These are phyloP conservation scores for Phytopythium delawarense DNA, from an alignment of 352 stramenopile genomes.

Conservation along the genomic window DNA sequence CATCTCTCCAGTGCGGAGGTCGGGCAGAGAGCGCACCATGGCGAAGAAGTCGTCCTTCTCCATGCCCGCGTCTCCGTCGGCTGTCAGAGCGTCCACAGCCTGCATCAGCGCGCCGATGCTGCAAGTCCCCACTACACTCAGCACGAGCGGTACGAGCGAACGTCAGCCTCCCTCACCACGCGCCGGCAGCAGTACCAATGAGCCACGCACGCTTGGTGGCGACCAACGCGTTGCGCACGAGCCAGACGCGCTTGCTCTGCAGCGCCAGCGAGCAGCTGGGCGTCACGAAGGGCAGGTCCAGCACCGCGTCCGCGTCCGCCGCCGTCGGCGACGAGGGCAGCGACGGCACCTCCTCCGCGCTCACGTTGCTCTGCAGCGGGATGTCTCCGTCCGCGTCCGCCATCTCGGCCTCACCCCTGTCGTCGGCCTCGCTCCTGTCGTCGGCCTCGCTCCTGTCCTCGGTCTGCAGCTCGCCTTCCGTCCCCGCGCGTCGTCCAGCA, in stretches of 20 bases:
- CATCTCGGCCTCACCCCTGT: background rate
- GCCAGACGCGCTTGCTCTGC: conserved; percentile 64
- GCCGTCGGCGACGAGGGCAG: conserved; percentile 55
- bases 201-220: conserved; percentile 38
- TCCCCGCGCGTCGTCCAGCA: background rate
- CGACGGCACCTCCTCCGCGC: conserved; percentile 33
- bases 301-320: conserved; percentile 32
- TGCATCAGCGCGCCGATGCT: conserved; percentile 29
- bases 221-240: conserved; percentile 67
- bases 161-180: background rate
- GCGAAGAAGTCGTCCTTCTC: conserved; percentile 59
- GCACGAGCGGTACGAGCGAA: background rate
- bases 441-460: too few species aligned
- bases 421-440: background rate
- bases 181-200: background rate
- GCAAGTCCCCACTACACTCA: conserved; percentile 34
- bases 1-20: conserved; percentile 48
- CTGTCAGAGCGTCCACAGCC: conserved; percentile 30
- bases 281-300: conserved; percentile 59
- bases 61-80: conserved; percentile 14
- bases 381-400: conserved; percentile 22
- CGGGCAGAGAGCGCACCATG: conserved; percentile 47
- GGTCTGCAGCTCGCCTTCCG: background rate
- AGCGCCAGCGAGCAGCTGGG: conserved; percentile 55
- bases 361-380: conserved; percentile 50